These are phyloP conservation scores for Dictyophora rubrovolvata DNA, from an alignment of 768 basidiomycete genomes.

Conservation along the genomic window DNA sequence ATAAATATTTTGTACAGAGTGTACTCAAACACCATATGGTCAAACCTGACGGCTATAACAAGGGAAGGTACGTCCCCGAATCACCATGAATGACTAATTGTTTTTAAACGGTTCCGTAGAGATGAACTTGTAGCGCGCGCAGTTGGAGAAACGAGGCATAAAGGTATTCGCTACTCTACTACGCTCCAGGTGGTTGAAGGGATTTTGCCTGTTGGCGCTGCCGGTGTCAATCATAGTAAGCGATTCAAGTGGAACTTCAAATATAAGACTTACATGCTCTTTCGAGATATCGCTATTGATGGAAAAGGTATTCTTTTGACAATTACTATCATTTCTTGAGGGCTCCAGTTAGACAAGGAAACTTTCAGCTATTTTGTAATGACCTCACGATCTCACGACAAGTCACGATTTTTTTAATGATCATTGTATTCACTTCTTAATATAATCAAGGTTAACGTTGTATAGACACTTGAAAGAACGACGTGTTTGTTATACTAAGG, in stretches of 20 bases:
- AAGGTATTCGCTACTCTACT: constrained; percentile 38
- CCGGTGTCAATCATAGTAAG: constrained; percentile 45
- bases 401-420: background rate
- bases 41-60: constrained; percentile 20
- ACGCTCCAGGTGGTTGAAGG: constrained; percentile 38
- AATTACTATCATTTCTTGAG: constrained; percentile 30
- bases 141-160: constrained; percentile 28
- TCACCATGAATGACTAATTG: background rate
- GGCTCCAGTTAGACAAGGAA: background rate
- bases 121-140: constrained; percentile 31
- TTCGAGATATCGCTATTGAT: constrained; percentile 47
- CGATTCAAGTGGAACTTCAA: background rate
- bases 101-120: constrained; percentile 15
- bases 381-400: too few species aligned
- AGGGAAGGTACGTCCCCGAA: constrained; percentile 18
- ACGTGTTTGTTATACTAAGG: too few species aligned
- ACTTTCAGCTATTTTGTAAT: too few species aligned
- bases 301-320: constrained; percentile 47
- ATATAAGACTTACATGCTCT: background rate
- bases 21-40: constrained; percentile 21
- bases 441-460: too few species aligned
- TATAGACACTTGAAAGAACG: too few species aligned
- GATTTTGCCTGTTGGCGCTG: constrained; percentile 40
- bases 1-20: background rate
- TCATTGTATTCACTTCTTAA: background rate